Conservation (phyloP, 805 yeast genomes). For the Candida incommunis region DNA sequence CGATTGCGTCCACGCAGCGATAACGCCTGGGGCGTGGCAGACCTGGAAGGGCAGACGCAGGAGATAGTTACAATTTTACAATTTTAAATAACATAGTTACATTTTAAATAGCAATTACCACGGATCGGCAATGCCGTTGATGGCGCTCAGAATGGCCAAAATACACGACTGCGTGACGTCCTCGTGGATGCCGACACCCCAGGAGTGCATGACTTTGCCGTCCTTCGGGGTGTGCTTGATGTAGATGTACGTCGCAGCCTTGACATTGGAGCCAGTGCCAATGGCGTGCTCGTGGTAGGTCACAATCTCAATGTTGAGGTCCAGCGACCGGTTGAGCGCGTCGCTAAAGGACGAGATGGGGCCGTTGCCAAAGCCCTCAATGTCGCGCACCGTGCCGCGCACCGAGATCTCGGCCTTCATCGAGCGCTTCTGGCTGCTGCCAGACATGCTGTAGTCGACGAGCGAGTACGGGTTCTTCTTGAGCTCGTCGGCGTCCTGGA, state of each 20-base stretch:
- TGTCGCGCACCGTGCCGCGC: conserved; percentile 25
- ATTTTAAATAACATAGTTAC: no score
- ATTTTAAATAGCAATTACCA: neutral
- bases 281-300: conserved; percentile 70
- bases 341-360: conserved; percentile 65
- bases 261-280: conserved; percentile 54
- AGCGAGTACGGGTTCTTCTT: conserved; percentile 29
- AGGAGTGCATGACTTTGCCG: conserved; percentile 28
- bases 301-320: conserved; percentile 42
- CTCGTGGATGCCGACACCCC: conserved; percentile 92
- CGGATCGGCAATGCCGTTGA: conserved; percentile 17
- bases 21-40: no score
- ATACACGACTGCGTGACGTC: conserved; percentile 82
- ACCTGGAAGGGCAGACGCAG: no score
- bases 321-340: conserved; percentile 38
- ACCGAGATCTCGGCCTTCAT: conserved; percentile 18
- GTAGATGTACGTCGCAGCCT: conserved; percentile 71
- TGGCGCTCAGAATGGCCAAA: conserved; percentile 27
- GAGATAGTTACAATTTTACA: no score
- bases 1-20: no score
- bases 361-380: conserved; percentile 65
- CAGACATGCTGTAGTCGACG: conserved; percentile 31
- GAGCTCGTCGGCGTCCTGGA: conserved; percentile 14
- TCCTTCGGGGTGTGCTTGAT: conserved; percentile 32
- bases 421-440: conserved; percentile 24